Conservation (phyloP, 78 protist species). For the Dictyostelium firmibasis region DNA sequence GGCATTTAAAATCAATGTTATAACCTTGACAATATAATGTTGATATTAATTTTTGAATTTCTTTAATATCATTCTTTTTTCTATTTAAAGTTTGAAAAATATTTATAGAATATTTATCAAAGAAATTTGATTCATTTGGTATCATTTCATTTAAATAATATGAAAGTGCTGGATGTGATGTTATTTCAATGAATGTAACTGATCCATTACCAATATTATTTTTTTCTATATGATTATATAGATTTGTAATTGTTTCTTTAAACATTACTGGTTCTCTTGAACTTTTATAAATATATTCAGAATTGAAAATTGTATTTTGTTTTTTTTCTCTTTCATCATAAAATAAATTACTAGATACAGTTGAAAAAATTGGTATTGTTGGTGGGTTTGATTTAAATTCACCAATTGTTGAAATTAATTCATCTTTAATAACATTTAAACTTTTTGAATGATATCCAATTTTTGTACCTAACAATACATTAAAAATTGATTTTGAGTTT, state of each 20-base stretch:
- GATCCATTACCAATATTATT: neutral
- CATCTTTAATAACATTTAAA: neutral
- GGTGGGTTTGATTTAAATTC: neutral
- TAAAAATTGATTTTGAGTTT: neutral
- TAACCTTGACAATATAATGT: neutral
- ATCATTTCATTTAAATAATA: neutral
- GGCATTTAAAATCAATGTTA: conserved; percentile 5
- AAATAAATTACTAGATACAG: neutral
- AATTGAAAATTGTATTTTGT: neutral
- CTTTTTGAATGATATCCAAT: conserved; percentile 27
- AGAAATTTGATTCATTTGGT: neutral
- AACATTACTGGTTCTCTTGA: conserved; percentile 18
- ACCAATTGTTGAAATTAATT: neutral
- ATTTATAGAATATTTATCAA: neutral
- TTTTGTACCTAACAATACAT: neutral
- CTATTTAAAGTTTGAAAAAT: neutral
- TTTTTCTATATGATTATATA: neutral
- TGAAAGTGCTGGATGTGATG: conserved; percentile 66
- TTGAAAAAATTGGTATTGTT: conserved; percentile 19
- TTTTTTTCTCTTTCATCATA: neutral
- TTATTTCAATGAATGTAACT: conserved; percentile 30
- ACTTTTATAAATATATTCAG: neutral
- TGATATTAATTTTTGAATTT: neutral
- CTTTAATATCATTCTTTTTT: neutral
- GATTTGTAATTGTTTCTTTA: conserved; percentile 1